A percentile compares a stretch with the other conserved stretches of the same genome.
These are phyloP conservation scores for Plasmodium malariae DNA, from an alignment of 169 alveolate species.

Conservation along the genomic window DNA sequence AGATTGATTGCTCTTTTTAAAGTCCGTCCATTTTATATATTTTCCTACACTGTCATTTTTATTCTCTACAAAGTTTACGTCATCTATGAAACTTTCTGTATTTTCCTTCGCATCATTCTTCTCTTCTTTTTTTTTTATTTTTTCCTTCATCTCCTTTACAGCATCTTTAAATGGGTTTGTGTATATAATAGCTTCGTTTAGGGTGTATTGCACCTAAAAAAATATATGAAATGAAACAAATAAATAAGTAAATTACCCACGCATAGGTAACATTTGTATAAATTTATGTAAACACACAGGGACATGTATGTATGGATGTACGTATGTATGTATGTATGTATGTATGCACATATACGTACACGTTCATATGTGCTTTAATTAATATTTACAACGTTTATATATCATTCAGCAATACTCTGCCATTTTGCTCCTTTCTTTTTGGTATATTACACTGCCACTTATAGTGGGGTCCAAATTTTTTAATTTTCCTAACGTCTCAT, in stretches of 20 bases:
- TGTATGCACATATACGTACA: neutral
- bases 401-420: neutral
- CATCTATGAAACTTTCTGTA: conserved; percentile 49
- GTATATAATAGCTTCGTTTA: conserved; percentile 57
- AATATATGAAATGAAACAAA: neutral
- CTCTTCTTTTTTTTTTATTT: conserved; percentile 28
- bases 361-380: neutral
- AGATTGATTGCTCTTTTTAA: conserved; percentile 14
- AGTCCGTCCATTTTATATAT: conserved; percentile 60
- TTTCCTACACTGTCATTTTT: conserved; percentile 66
- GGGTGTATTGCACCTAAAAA: conserved; percentile 11
- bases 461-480: conserved; percentile 44
- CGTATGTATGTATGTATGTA: too few species aligned
- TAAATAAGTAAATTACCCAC: too few species aligned
- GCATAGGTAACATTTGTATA: too few species aligned
- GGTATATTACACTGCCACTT: conserved; percentile 27
- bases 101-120: conserved; percentile 9
- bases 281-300: too few species aligned
- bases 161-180: conserved; percentile 75
- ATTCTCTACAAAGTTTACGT: conserved; percentile 42
- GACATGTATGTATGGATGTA: too few species aligned
- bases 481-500: conserved; percentile 45
- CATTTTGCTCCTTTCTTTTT: neutral
- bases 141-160: conserved; percentile 58
- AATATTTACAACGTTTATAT: neutral